Conservation (phyloP, 139 green algal genomes). For the Chlamydomonas incerta region DNA sequence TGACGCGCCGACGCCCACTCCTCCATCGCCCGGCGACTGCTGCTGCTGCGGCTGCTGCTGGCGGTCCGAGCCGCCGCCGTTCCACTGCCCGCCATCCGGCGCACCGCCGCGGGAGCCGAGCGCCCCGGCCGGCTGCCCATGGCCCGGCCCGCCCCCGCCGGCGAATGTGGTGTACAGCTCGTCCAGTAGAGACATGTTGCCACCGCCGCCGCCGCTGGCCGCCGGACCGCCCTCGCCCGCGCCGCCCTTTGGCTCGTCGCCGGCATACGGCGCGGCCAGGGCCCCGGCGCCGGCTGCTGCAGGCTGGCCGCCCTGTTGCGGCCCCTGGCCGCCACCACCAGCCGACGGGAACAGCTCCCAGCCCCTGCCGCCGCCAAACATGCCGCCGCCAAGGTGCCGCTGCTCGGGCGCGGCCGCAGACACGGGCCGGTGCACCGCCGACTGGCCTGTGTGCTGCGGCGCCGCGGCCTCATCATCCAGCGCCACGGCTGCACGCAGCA, state of each 20-base stretch:
- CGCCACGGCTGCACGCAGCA: too few relatives aligned
- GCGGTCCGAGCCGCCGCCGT: not conserved
- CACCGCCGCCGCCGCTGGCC: not conserved
- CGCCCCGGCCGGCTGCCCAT: not conserved
- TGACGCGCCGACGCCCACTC: not conserved
- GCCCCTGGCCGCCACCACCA: not conserved
- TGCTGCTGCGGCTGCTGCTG: not conserved
- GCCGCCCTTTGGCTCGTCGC: not conserved
- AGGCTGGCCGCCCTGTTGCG: not conserved
- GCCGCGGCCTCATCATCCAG: too few relatives aligned
- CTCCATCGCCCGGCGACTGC: not conserved
- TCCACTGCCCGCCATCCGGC: not conserved
- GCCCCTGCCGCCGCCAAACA: not conserved
- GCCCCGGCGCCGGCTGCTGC: not conserved
- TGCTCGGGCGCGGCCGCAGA: too few relatives aligned
- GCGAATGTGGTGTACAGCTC: slow-evolving; percentile 32
- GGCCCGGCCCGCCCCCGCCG: not conserved
- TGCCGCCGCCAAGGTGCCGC: not conserved
- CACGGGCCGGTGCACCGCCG: too few relatives aligned
- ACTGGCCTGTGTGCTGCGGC: too few relatives aligned
- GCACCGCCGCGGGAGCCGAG: not conserved
- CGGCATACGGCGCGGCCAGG: too few relatives aligned
- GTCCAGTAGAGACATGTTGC: slow-evolving; percentile 34
- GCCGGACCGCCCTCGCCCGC: not conserved
- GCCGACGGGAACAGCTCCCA: slow-evolving; percentile 36